Percentiles rank a stretch among this genome's conserved stretches.
Conservation (phyloP, 257 asterid genomes). For the Fraxinus americana region DNA sequence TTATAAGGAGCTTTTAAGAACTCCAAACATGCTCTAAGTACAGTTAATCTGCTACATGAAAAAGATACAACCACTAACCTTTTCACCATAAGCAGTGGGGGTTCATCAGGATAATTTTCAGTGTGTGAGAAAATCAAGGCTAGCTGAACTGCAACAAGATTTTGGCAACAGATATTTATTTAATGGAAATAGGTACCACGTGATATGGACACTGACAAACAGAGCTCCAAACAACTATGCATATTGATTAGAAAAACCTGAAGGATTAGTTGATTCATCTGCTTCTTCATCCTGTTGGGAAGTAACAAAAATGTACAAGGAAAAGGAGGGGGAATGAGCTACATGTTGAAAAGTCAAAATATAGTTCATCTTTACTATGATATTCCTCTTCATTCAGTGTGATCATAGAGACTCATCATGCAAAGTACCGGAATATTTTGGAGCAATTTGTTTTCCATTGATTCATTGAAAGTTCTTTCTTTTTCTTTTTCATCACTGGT, state of each 20-base stretch:
- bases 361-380: conserved; percentile 15
- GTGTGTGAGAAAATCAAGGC: conserved; percentile 89
- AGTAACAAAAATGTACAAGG: conserved; percentile 5
- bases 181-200: conserved; percentile 11
- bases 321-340: conserved; percentile 15
- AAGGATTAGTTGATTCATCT: conserved; percentile 54
- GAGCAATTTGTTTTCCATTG: not conserved
- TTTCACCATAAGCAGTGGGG: conserved; percentile 72
- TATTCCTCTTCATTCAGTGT: not conserved
- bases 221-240: conserved; percentile 28
- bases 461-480: not conserved
- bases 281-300: conserved; percentile 69
- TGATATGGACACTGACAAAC: conserved; percentile 21
- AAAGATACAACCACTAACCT: conserved; percentile 46
- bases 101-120: conserved; percentile 89
- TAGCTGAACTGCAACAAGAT: conserved; percentile 59
- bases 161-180: conserved; percentile 28
- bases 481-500: not conserved
- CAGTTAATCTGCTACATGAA: not conserved
- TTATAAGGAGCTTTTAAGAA: not conserved
- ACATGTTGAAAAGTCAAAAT: conserved; percentile 9
- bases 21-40: not conserved
- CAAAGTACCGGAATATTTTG: not conserved
- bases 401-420: not conserved
- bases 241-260: conserved; percentile 53